These are phyloP conservation scores for Daphne laureola DNA, from an alignment of 441 rosid species.

Conservation along the genomic window DNA sequence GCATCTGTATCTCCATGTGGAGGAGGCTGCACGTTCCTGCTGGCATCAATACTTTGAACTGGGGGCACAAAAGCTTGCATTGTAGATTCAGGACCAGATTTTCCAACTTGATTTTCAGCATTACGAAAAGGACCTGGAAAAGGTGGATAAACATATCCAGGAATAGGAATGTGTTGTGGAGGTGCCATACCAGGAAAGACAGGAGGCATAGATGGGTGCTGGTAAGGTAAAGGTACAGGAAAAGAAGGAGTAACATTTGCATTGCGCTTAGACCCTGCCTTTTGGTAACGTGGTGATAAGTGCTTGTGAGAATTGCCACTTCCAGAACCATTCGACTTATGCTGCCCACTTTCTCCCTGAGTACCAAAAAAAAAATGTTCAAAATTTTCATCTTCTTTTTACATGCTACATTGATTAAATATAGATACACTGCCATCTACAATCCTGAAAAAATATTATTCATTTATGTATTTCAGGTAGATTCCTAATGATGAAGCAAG, in stretches of 20 bases:
- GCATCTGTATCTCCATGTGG: conserved; percentile 57
- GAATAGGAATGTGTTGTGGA: conserved; percentile 52
- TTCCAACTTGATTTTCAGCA: conserved; percentile 47
- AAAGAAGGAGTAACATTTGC: conserved; percentile 49
- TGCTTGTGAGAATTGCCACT: conserved; percentile 48
- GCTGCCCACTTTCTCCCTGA: conserved; percentile 51
- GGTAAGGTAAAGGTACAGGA: conserved; percentile 44
- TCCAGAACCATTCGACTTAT: conserved; percentile 46
- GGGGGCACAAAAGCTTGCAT: conserved; percentile 56
- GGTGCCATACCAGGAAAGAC: conserved; percentile 57
- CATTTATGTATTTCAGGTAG: not conserved
- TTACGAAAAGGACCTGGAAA: conserved; percentile 55
- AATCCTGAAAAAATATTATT: not conserved
- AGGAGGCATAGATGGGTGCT: conserved; percentile 41
- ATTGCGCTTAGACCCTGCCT: conserved; percentile 53
- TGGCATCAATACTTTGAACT: conserved; percentile 27
- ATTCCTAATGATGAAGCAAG: too few species aligned
- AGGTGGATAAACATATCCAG: conserved; percentile 56
- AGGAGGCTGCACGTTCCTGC: conserved; percentile 37
- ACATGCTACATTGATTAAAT: too few species aligned
- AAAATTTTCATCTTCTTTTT: too few species aligned
- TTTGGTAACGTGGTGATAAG: conserved; percentile 49
- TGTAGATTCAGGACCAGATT: conserved; percentile 50
- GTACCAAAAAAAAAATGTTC: conserved; percentile 12
- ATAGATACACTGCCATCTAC: not conserved